A percentile compares a stretch with the other conserved stretches of the same genome.
Evolutionary conservation across 164 flowering plant genomes (phyloP).

Genomic region (Cinnamomum chago): DNA sequence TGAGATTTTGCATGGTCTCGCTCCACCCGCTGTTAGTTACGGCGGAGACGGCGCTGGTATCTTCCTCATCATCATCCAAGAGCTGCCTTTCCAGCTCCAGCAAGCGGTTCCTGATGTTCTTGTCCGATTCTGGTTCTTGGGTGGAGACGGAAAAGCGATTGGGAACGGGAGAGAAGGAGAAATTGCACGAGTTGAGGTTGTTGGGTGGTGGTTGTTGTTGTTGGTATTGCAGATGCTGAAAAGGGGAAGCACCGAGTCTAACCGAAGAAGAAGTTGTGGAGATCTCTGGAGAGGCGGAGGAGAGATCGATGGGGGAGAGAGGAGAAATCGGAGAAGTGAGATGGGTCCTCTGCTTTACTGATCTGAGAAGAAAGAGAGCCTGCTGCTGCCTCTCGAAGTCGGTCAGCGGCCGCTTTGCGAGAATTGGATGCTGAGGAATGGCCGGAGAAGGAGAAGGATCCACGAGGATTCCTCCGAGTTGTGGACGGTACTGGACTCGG

Average conservation of each 20-base stretch:
- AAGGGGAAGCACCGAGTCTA: slow-evolving; percentile 23
- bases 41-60: slow-evolving; percentile 37
- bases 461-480: slow-evolving; percentile 10
- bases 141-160: not conserved
- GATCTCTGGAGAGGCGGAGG: slow-evolving; percentile 21
- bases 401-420: slow-evolving; percentile 51
- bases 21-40: slow-evolving; percentile 76
- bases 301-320: slow-evolving; percentile 42
- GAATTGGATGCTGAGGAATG: slow-evolving; percentile 18
- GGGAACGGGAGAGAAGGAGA: slow-evolving; percentile 11
- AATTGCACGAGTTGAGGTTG: slow-evolving; percentile 10
- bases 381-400: slow-evolving; percentile 38
- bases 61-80: slow-evolving; percentile 53
- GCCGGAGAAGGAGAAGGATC: slow-evolving; percentile 28
- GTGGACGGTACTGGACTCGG: slow-evolving; percentile 14
- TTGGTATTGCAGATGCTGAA: slow-evolving; percentile 30
- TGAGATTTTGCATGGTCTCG: slow-evolving; percentile 62
- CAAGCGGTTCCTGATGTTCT: slow-evolving; percentile 51
- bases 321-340: slow-evolving; percentile 52
- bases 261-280: slow-evolving; percentile 15
- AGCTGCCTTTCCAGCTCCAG: slow-evolving; percentile 74
- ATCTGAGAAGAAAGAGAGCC: slow-evolving; percentile 34
- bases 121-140: slow-evolving; percentile 36
- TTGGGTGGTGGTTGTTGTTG: not conserved
- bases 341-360: slow-evolving; percentile 56